phyloP scores from a whole-genome alignment of 805 yeast species.

The Maudiozyma barnettii region DNA sequence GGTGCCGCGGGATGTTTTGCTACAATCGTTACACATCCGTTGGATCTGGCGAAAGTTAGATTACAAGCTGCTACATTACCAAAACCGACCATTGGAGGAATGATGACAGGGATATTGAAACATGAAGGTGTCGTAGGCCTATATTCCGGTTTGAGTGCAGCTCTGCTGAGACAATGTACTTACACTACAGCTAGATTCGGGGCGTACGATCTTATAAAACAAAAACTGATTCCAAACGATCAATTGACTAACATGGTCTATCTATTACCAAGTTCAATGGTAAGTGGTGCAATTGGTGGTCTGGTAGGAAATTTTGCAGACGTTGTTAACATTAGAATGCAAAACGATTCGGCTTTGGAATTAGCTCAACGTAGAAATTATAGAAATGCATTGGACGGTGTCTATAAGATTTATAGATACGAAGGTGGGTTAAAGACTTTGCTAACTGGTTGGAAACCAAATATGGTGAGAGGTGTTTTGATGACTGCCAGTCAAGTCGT shows the following conservation, averaged over 20 bases:
- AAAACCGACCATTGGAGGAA: slow-evolving; percentile 51
- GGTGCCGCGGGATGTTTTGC: slow-evolving; percentile 65
- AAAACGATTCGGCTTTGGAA: slow-evolving; percentile 70
- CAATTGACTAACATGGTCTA: slow-evolving; percentile 46
- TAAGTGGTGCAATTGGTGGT: slow-evolving; percentile 81
- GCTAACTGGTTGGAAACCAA: slow-evolving; percentile 70
- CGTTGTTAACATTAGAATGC: slow-evolving; percentile 84
- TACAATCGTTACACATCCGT: slow-evolving; percentile 65
- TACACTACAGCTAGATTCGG: slow-evolving; percentile 84
- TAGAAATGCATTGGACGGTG: slow-evolving; percentile 69
- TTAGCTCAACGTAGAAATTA: slow-evolving; percentile 59
- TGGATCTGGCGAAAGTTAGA: slow-evolving; percentile 80
- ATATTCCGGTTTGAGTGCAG: slow-evolving; percentile 78
- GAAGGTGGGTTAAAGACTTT: slow-evolving; percentile 56
- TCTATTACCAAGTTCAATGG: slow-evolving; percentile 69
- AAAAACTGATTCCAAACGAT: slow-evolving; percentile 35
- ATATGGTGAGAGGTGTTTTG: slow-evolving; percentile 67
- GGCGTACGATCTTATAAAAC: slow-evolving; percentile 70
- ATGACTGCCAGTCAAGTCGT: slow-evolving; percentile 92
- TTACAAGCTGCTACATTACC: slow-evolving; percentile 67
- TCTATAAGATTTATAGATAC: slow-evolving; percentile 44
- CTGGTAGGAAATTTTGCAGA: slow-evolving; percentile 83
- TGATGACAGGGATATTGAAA: slow-evolving; percentile 29
- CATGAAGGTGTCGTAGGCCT: slow-evolving; percentile 57
- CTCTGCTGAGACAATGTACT: slow-evolving; percentile 76